Percentiles rank a stretch among this genome's conserved stretches.
phyloP scores from a whole-genome alignment of 352 stramenopile genomes.

The Thraustotheca clavata region DNA sequence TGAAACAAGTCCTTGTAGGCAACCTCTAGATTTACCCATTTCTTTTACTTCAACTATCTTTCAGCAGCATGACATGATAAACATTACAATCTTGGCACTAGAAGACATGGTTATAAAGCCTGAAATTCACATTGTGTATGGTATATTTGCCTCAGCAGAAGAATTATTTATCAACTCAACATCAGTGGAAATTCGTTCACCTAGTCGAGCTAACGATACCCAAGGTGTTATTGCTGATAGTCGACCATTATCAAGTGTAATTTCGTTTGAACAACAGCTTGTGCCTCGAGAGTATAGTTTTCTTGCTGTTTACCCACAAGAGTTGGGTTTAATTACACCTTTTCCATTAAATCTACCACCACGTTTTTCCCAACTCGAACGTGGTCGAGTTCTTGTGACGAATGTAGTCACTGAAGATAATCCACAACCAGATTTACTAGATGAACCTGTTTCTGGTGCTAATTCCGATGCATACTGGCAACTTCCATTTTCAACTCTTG shows the following conservation, averaged over 20 bases:
- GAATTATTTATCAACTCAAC: slow-evolving; percentile 92
- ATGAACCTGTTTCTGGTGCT: slow-evolving; percentile 50
- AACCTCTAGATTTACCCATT: slow-evolving; percentile 79
- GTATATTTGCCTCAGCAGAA: slow-evolving; percentile 75
- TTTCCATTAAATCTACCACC: slow-evolving; percentile 91
- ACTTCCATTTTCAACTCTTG: slow-evolving; percentile 58
- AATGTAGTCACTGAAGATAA: slow-evolving; percentile 88
- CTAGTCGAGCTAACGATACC: slow-evolving; percentile 60
- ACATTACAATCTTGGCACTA: slow-evolving; percentile 91
- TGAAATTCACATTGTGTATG: slow-evolving; percentile 94
- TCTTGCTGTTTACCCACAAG: slow-evolving; percentile 61
- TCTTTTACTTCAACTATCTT: slow-evolving; percentile 88
- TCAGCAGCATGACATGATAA: slow-evolving; percentile 91
- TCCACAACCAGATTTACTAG: slow-evolving; percentile 55
- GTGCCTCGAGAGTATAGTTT: slow-evolving; percentile 88
- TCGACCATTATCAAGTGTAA: slow-evolving; percentile 58
- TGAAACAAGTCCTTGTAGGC: slow-evolving; percentile 88
- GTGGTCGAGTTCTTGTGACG: slow-evolving; percentile 87
- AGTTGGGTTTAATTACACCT: slow-evolving; percentile 53
- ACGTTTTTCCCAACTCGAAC: slow-evolving; percentile 88
- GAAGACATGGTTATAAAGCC: slow-evolving; percentile 94
- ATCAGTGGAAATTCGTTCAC: slow-evolving; percentile 69
- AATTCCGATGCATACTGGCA: slow-evolving; percentile 52
- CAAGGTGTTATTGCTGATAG: slow-evolving; percentile 51
- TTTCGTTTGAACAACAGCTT: slow-evolving; percentile 79